These are phyloP conservation scores for Bocquillonia castaneifolia DNA, from an alignment of 441 rosid species.

Conservation along the genomic window DNA sequence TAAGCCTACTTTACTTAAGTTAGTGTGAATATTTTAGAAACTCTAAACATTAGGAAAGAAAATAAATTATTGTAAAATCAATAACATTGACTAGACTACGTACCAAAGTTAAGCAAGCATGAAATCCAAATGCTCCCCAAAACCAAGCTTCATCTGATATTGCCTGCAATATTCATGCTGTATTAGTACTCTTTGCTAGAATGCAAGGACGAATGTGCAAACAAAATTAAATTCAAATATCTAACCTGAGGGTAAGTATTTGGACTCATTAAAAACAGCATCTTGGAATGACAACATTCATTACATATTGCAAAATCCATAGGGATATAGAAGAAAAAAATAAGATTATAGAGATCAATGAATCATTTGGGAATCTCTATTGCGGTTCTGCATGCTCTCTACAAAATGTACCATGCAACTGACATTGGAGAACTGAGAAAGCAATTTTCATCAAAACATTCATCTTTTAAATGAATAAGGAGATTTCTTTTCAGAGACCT, in stretches of 20 bases:
- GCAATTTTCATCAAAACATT: neutral
- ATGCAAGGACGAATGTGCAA: neutral
- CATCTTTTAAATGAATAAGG: too few species aligned
- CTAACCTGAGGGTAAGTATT: neutral
- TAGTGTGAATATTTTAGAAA: conserved; percentile 26
- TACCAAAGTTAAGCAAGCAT: conserved; percentile 74
- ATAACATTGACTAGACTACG: conserved; percentile 22
- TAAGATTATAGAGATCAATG: conserved; percentile 1
- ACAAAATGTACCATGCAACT: neutral
- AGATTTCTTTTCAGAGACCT: too few species aligned
- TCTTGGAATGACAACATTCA: neutral
- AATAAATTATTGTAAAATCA: neutral
- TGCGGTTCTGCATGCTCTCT: neutral
- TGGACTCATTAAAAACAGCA: neutral
- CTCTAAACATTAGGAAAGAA: neutral
- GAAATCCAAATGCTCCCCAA: conserved; percentile 97
- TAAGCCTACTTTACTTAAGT: conserved; percentile 56
- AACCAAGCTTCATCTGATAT: conserved; percentile 74
- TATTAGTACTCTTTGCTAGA: conserved; percentile 20
- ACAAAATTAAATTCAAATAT: conserved; percentile 7
- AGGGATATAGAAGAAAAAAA: neutral
- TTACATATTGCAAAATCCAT: neutral
- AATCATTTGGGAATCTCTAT: neutral
- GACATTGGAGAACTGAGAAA: neutral
- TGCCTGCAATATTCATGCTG: conserved; percentile 48